Percentiles rank a stretch among this genome's conserved stretches.
Conservation (phyloP, 805 yeast species). For the Yarrowia sp. region DNA sequence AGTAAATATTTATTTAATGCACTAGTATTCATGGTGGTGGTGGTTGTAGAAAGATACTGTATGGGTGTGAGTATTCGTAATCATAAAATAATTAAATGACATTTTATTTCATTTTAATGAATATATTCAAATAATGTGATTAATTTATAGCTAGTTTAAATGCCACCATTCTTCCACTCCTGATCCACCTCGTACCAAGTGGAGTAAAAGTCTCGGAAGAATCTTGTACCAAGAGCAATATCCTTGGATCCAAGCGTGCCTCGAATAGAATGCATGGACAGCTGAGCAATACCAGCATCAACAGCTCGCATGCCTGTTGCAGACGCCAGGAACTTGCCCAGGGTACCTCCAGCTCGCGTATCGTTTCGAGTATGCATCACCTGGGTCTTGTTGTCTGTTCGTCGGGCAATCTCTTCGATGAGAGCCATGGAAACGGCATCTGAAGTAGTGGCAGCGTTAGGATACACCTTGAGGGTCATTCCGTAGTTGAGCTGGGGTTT, state of each 20-base stretch:
- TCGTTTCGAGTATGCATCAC: conserved; percentile 86
- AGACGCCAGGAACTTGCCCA: conserved; percentile 65
- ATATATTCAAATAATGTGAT: too few species aligned
- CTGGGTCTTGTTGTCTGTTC: conserved; percentile 71
- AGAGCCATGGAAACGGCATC: conserved; percentile 76
- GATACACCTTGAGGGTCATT: conserved; percentile 70
- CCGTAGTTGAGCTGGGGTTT: conserved; percentile 83
- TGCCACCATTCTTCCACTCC: conserved; percentile 47
- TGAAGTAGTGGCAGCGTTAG: conserved; percentile 85
- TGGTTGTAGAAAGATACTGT: too few species aligned
- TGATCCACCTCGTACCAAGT: conserved; percentile 65
- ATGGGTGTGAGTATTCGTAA: too few species aligned
- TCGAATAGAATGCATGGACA: conserved; percentile 86
- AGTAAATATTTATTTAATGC: background rate
- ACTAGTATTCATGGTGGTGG: too few species aligned
- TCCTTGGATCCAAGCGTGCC: conserved; percentile 82
- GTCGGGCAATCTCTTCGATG: conserved; percentile 70
- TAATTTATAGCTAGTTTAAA: conserved; percentile 38
- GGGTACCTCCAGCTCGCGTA: conserved; percentile 86
- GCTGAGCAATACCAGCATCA: conserved; percentile 82
- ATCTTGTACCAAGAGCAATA: conserved; percentile 73
- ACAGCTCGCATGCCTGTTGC: conserved; percentile 60
- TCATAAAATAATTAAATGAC: too few species aligned
- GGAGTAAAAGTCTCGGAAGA: conserved; percentile 71
- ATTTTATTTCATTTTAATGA: too few species aligned